These are phyloP conservation scores for Termitomyces sp. DNA, from an alignment of 1,284 basidiomycete genomes.

Conservation along the genomic window DNA sequence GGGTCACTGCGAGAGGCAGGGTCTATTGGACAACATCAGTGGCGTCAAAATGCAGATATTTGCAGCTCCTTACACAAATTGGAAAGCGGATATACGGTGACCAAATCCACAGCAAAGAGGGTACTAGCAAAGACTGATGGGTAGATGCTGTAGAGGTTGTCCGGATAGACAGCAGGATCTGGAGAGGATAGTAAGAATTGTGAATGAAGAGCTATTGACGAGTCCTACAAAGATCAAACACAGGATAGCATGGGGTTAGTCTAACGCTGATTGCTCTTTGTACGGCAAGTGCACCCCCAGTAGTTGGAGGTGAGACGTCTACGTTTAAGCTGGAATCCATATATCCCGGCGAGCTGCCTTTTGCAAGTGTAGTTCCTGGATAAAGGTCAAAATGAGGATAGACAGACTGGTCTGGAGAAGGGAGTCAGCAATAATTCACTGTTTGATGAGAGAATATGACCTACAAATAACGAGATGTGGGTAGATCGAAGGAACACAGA, in stretches of 20 bases:
- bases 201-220: not conserved
- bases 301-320: not conserved
- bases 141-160: conserved; percentile 16
- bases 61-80: conserved; percentile 22
- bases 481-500: conserved; percentile 21
- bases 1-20: conserved; percentile 15
- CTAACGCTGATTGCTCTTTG: conserved; percentile 3
- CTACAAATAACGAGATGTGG: conserved; percentile 32
- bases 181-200: not conserved
- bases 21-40: conserved; percentile 21
- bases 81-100: conserved; percentile 12
- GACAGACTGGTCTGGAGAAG: conserved; percentile 29
- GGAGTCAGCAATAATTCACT: not conserved
- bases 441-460: conserved; percentile 8
- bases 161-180: conserved; percentile 25
- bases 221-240: conserved; percentile 21
- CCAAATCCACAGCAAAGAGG: not conserved
- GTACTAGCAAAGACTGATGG: conserved; percentile 1
- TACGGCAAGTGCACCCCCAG: not conserved
- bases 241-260: conserved; percentile 16
- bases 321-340: not conserved
- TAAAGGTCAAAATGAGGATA: conserved; percentile 47
- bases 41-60: not conserved
- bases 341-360: not conserved
- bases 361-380: conserved; percentile 20